A percentile compares a stretch with the other conserved stretches of the same genome.
Conservation (phyloP, 352 stramenopile species). For the Phytopythium litorale region DNA sequence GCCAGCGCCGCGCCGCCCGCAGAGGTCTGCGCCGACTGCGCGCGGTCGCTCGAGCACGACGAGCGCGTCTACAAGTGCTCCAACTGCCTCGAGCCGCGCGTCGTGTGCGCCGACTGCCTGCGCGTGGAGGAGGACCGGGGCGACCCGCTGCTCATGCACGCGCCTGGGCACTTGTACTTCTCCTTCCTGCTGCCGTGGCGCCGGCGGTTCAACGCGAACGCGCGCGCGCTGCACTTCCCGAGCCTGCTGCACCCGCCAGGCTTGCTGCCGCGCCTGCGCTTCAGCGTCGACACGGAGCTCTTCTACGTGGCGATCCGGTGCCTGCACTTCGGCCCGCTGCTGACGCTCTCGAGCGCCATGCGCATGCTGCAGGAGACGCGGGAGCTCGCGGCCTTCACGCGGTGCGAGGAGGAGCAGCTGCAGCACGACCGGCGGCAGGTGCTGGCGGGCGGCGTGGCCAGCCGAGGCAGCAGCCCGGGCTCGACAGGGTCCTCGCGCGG, state of each 20-base stretch:
- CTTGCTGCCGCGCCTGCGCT: conserved; percentile 32
- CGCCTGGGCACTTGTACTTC: conserved; percentile 42
- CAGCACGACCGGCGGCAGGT: conserved; percentile 14
- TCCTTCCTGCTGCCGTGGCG: conserved; percentile 13
- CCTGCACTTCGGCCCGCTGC: conserved; percentile 40
- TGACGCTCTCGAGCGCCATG: conserved; percentile 30
- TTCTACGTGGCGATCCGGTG: conserved; percentile 39
- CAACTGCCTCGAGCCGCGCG: conserved; percentile 30
- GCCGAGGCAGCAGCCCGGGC: conserved; percentile 4
- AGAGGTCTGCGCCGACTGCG: conserved; percentile 10
- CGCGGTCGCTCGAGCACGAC: conserved; percentile 14
- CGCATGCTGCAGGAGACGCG: conserved; percentile 31
- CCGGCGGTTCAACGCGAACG: conserved; percentile 5
- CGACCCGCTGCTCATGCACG: conserved; percentile 13
- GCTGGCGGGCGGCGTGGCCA: background rate
- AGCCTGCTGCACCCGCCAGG: conserved; percentile 24
- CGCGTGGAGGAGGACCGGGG: conserved; percentile 22
- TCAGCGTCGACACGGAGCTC: conserved; percentile 32
- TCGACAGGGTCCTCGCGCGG: background rate
- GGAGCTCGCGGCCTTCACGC: conserved; percentile 38
- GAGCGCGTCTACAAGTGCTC: conserved; percentile 30
- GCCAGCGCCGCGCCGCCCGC: background rate
- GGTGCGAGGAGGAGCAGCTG: conserved; percentile 35
- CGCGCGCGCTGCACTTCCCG: conserved; percentile 9
- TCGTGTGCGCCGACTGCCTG: conserved; percentile 31